Evolutionary conservation across 495 filamentous ascomycete species (phyloP).

Genomic region (Cladorrhinum samala): DNA sequence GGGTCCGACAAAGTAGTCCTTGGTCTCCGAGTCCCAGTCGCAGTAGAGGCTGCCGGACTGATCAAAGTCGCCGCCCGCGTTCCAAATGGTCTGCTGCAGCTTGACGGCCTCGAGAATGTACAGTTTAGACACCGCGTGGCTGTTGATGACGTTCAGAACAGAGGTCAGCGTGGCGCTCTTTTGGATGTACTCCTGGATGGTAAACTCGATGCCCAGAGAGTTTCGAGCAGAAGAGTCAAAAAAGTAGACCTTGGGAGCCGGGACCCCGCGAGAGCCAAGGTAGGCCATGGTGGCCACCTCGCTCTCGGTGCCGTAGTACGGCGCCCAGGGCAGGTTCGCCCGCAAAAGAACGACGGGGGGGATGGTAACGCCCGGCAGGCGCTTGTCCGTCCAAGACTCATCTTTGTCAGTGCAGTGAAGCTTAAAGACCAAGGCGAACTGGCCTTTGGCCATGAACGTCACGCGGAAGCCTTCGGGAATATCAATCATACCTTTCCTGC

Average conservation of each 20-base stretch:
- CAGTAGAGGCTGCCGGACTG: constrained; percentile 4
- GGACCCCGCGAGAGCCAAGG: not conserved
- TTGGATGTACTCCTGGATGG: not conserved
- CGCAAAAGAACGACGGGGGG: not conserved
- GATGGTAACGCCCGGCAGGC: not conserved
- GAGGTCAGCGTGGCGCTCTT: not conserved
- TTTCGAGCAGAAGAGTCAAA: constrained; percentile 7
- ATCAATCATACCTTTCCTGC: not conserved
- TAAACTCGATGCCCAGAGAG: not conserved
- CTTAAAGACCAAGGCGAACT: not conserved
- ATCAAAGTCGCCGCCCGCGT: not conserved
- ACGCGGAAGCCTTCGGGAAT: not conserved
- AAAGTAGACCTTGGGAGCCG: constrained; percentile 3
- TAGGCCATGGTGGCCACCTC: constrained; percentile 5
- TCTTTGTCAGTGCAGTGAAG: not conserved
- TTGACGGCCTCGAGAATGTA: not conserved
- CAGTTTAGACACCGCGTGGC: not conserved
- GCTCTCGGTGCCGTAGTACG: constrained; percentile 6
- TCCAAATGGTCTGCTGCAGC: not conserved
- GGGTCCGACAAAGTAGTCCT: constrained; percentile 4
- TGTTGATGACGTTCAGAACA: not conserved
- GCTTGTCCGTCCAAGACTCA: not conserved
- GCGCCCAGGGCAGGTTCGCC: not conserved
- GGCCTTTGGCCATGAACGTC: not conserved
- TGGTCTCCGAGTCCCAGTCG: not conserved